Base-by-base conservation (phyloP, 768 basidiomycete genomes). In the Lentinula edodes region DNA sequence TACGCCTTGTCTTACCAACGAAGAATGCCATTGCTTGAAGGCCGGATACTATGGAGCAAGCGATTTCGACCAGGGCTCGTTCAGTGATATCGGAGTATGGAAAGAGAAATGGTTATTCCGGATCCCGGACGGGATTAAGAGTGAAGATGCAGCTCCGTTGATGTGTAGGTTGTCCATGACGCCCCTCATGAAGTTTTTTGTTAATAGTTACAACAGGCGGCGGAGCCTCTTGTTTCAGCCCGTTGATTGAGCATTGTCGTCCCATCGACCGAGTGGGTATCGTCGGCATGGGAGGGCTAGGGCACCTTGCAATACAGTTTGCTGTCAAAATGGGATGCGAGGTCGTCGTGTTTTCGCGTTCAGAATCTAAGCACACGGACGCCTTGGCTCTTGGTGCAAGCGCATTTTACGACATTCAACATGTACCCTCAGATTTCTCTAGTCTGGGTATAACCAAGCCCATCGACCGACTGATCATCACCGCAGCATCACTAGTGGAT, bases 241-340 rank as follows among this genome's bases (percentile, higher is more conserved):
- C 63, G 3, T 38, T 71, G 34, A 53, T 62, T 45, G 52, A 66
- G 10, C 57, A 66, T 20, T 64, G 69, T 34, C 68, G 61, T 4
- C 43, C 70, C 28, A 66, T 69, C 18, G 71, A 74, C 43, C 68
- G 75, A 32, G 68, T 75, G 2, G 73, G 71, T 1, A 55, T 75
- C 5, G 63, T 73, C 16, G 75, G 74, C 0, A 13, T 76, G n/a
- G 75, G 74, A 1, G 74, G 74, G 9, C 71, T 75, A 32, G 74
- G 74, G 6, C 74, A 75, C 46, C 73, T 74, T 42, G 73, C 71
- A 6, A 71, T 74, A 36, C 74, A 74, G 58, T 75, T 75, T 46
- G 73, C 74, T 4, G 32, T 18, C 12, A 59, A 59, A 65, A 75
- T 76, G 74, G 74, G 74, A 15, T 75, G 74, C 38, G 71, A 75